A percentile compares a stretch with the other conserved stretches of the same genome.
These are phyloP conservation scores for Lantana camara DNA, from an alignment of 257 asterid species.

Conservation along the genomic window DNA sequence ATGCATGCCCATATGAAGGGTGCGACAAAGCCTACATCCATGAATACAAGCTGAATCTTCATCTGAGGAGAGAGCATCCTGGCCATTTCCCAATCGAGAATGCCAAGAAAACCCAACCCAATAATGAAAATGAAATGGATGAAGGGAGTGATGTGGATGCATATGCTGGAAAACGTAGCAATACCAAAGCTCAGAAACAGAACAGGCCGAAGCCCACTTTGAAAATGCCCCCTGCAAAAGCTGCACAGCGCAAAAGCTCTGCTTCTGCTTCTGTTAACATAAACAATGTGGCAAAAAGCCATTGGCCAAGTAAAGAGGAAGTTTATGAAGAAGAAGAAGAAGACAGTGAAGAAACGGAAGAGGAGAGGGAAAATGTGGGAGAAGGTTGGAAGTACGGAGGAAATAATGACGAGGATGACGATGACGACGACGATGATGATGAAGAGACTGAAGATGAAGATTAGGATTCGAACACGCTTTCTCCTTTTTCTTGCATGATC, in stretches of 20 bases:
- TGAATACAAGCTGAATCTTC: slow-evolving; percentile 98
- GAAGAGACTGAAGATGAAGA: slow-evolving; percentile 98
- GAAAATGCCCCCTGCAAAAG: slow-evolving; percentile 80
- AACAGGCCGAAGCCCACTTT: slow-evolving; percentile 77
- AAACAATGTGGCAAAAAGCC: slow-evolving; percentile 45
- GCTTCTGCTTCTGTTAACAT: slow-evolving; percentile 50
- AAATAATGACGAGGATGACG: slow-evolving; percentile 43
- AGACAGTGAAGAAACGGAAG: slow-evolving; percentile 98
- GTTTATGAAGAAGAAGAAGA: slow-evolving; percentile 60
- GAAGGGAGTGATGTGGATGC: slow-evolving; percentile 86
- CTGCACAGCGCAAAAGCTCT: slow-evolving; percentile 58
- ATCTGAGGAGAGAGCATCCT: slow-evolving; percentile 86
- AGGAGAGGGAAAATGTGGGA: slow-evolving; percentile 74
- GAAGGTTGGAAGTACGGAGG: slow-evolving; percentile 79
- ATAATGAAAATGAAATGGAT: slow-evolving; percentile 62
- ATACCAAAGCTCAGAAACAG: slow-evolving; percentile 52
- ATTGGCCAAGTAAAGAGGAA: slow-evolving; percentile 64
- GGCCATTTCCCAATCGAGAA: slow-evolving; percentile 88
- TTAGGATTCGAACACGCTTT: slow-evolving; percentile 21
- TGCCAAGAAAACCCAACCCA: slow-evolving; percentile 45
- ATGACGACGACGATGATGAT: slow-evolving; percentile 51
- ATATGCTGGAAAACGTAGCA: slow-evolving; percentile 49
- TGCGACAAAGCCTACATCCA: slow-evolving; percentile 99
- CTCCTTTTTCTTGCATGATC: no score
- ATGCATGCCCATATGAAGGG: slow-evolving; percentile 86